Evolutionary conservation across 768 basidiomycete species (phyloP).

Genomic region (Termitomyces sp.): DNA sequence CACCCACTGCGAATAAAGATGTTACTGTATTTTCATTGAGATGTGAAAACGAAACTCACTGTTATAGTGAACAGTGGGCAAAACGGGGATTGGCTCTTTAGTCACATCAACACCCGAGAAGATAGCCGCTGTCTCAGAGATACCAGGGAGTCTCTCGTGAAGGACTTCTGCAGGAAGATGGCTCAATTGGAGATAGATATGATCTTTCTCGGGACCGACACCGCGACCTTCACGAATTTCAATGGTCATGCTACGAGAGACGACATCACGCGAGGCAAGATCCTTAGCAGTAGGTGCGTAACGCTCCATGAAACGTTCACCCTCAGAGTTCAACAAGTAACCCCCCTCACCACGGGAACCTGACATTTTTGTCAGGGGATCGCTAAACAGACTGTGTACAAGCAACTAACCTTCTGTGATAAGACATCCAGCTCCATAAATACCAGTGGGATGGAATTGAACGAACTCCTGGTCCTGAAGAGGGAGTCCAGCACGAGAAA

Average conservation of each 20-base stretch:
- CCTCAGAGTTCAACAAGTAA: constrained; percentile 96
- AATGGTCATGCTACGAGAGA: constrained; percentile 98
- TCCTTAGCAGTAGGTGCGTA: constrained; percentile 99
- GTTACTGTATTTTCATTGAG: neutral
- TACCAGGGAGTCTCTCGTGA: constrained; percentile 96
- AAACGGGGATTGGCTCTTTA: constrained; percentile 97
- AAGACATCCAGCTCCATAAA: constrained; percentile 98
- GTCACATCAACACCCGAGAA: constrained; percentile 99
- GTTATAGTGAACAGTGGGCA: constrained; percentile 99
- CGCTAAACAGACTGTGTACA: neutral
- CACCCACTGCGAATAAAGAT: constrained; percentile 72
- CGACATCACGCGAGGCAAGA: constrained; percentile 98
- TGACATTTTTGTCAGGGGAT: constrained; percentile 22
- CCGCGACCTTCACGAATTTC: constrained; percentile 99
- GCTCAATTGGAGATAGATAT: constrained; percentile 94
- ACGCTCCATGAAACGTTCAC: constrained; percentile 99
- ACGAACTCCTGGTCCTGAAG: constrained; percentile 98
- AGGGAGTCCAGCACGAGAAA: constrained; percentile 92
- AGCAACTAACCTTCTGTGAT: constrained; percentile 84
- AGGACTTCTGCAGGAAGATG: constrained; percentile 95
- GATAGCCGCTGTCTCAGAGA: constrained; percentile 98
- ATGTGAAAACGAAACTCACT: constrained; percentile 50
- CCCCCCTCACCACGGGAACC: constrained; percentile 99
- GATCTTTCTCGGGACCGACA: constrained; percentile 97
- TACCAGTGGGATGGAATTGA: constrained; percentile 99